Evolutionary conservation across 164 flowering plant genomes (phyloP), one percentile per base, ranked within the genome.

Genomic region (Liriodendron chinense): DNA sequence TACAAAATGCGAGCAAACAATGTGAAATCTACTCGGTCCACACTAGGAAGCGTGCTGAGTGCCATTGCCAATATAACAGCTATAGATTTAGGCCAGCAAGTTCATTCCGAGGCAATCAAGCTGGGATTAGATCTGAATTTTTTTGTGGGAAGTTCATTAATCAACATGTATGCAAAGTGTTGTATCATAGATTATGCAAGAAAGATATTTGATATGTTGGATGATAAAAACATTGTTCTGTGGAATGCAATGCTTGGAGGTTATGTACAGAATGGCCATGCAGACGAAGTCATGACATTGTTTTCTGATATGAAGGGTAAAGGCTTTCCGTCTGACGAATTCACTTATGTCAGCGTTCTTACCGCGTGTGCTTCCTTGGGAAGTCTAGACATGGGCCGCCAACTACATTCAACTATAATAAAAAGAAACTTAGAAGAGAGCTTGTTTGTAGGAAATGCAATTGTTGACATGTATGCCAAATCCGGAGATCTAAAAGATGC

Each of bases 391-490:
- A 26, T 82, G 72, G 97, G 98, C 2, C 67, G 77, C n/a, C 97
- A 94, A 77, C 76, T 96, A 64, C 99, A 96, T 84, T 74, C 93
- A n/a, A 34, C 78, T 75, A 79, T 94, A 34, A 85, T 92, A 70
- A 96, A 91, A 86, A 86, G 82, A 59, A 88, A 83, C 68, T 76
- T 83, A 23, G 84, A 77, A 48, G 68, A 78, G 10, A 96, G 88
- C 77, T 78, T 96, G 65, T 94, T 80, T 83, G 95, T 91, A 47
- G 89, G 84, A 75, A 96, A 96, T 86, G 93, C 97, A 73, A 74
- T 96, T 79, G 89, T 90, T 22, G 95, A 96, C 79, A 92, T 92
- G 98, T 92, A 96, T 86, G 96, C 92, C 34, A 96, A 96, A 78
- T 88, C 84, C 53, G 92, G 95, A 65, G 80, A 84, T 81, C 77